A percentile compares a stretch with the other conserved stretches of the same genome.
Evolutionary conservation across 2,329 filamentous ascomycete genomes (phyloP).

Genomic region (Lachnellula arida): DNA sequence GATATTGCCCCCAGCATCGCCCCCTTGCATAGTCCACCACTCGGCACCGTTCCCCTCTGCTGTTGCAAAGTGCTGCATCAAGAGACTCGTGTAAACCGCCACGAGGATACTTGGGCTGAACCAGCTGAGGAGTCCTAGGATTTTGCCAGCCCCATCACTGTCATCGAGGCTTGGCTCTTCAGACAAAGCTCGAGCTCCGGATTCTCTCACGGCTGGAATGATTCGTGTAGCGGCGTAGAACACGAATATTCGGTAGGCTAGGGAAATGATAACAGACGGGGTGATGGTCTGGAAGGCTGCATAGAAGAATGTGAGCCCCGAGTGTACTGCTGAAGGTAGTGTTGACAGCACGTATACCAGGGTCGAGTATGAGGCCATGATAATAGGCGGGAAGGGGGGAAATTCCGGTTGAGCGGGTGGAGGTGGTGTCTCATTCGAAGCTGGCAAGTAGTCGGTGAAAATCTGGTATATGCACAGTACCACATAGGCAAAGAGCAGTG

Average conservation of each 20-base stretch:
- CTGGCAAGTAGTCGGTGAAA: slow-evolving; percentile 92
- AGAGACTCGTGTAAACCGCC: slow-evolving; percentile 89
- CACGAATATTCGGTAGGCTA: slow-evolving; percentile 89
- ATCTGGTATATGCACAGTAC: slow-evolving; percentile 99
- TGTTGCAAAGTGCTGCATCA: slow-evolving; percentile 92
- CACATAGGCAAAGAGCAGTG: slow-evolving; percentile 91
- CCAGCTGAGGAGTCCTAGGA: slow-evolving; percentile 82
- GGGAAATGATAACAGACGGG: slow-evolving; percentile 89
- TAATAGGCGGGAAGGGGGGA: slow-evolving; percentile 91
- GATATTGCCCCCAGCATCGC: slow-evolving; percentile 75
- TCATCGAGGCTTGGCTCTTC: slow-evolving; percentile 85
- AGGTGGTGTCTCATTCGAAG: slow-evolving; percentile 52
- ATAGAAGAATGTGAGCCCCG: slow-evolving; percentile 78
- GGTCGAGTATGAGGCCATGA: slow-evolving; percentile 97
- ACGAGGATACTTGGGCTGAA: slow-evolving; percentile 94
- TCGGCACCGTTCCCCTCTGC: slow-evolving; percentile 60
- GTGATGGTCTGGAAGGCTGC: slow-evolving; percentile 95
- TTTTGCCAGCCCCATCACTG: slow-evolving; percentile 71
- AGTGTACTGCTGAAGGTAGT: slow-evolving; percentile 78
- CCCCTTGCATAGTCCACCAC: slow-evolving; percentile 83
- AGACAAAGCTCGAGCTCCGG: slow-evolving; percentile 75
- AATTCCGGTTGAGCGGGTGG: slow-evolving; percentile 72
- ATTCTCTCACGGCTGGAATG: slow-evolving; percentile 87
- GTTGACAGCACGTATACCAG: slow-evolving; percentile 78
- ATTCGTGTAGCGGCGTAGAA: slow-evolving; percentile 95